Conservation (phyloP, 768 basidiomycete species). For the Podaxis carcinomalis region DNA sequence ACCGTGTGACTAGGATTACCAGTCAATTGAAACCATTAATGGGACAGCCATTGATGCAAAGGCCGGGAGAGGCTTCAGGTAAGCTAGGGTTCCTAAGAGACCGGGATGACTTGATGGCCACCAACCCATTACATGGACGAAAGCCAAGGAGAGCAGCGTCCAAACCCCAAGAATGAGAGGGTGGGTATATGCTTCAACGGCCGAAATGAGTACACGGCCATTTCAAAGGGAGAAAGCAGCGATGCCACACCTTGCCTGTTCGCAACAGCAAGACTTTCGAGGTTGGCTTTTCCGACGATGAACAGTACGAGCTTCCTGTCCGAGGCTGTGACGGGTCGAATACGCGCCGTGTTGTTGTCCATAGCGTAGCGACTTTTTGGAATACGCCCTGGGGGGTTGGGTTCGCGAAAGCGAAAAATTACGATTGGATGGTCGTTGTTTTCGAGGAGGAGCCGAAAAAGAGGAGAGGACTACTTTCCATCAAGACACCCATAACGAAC, state of each 20-base stretch:
- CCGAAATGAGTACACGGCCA: slow-evolving; percentile 4
- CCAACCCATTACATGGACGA: slow-evolving; percentile 60
- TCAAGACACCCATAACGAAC: background rate
- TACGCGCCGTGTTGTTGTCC: slow-evolving; percentile 31
- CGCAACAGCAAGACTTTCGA: slow-evolving; percentile 66
- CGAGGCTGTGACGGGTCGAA: slow-evolving; percentile 44
- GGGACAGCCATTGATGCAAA: slow-evolving; percentile 62
- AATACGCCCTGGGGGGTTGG: background rate
- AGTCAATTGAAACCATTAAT: slow-evolving; percentile 64
- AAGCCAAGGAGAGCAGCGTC: slow-evolving; percentile 52
- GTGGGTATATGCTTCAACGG: slow-evolving; percentile 44
- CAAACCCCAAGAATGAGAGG: slow-evolving; percentile 60
- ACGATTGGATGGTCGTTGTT: background rate
- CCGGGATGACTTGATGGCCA: slow-evolving; percentile 55
- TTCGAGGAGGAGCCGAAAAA: background rate
- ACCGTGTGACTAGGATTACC: slow-evolving; percentile 35
- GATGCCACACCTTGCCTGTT: slow-evolving; percentile 49
- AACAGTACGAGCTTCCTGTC: slow-evolving; percentile 66
- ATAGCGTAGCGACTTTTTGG: background rate
- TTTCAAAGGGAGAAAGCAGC: background rate
- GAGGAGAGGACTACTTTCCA: background rate
- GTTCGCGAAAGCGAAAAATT: background rate
- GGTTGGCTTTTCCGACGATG: slow-evolving; percentile 56
- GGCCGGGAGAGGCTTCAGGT: slow-evolving; percentile 58
- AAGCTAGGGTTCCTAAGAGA: slow-evolving; percentile 30